Percentiles rank a stretch among this genome's conserved stretches.
Conservation (phyloP, 305 asterid species). For the Fraxinus angustifolia region DNA sequence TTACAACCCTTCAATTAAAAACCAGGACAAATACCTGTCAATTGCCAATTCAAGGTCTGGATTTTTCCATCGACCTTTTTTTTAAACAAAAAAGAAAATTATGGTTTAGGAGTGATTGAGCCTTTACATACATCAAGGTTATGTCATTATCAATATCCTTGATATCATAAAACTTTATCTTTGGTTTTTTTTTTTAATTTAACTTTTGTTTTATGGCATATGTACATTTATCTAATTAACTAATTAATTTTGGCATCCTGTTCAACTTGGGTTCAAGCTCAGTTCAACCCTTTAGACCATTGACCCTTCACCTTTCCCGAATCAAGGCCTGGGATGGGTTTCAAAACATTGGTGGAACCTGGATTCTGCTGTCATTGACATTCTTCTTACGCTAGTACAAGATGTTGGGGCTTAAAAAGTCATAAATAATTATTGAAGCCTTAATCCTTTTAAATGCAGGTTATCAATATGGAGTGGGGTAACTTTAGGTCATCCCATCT, state of each 20-base stretch:
- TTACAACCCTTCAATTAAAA: not conserved
- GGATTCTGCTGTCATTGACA: not conserved
- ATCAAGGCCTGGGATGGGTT: not conserved
- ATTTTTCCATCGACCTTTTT: not conserved
- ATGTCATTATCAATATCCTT: not conserved
- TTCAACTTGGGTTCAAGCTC: not conserved
- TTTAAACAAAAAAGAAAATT: not conserved
- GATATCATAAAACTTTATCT: not conserved
- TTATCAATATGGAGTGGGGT: slow-evolving; percentile 97
- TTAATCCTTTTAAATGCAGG: slow-evolving; percentile 38
- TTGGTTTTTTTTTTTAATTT: not conserved
- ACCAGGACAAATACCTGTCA: not conserved
- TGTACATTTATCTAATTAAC: not conserved
- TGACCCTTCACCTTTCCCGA: not conserved
- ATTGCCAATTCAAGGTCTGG: not conserved
- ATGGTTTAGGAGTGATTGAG: not conserved
- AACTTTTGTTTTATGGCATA: not conserved
- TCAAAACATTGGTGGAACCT: not conserved
- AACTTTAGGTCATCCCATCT: slow-evolving; percentile 82
- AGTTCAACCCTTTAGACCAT: not conserved
- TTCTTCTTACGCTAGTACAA: not conserved
- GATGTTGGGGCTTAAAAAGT: not conserved
- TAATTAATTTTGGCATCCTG: not conserved
- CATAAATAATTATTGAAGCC: not conserved
- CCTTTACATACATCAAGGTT: not conserved